phyloP scores from a whole-genome alignment of 495 filamentous ascomycete species.

The Annulohypoxylon moriforme region DNA sequence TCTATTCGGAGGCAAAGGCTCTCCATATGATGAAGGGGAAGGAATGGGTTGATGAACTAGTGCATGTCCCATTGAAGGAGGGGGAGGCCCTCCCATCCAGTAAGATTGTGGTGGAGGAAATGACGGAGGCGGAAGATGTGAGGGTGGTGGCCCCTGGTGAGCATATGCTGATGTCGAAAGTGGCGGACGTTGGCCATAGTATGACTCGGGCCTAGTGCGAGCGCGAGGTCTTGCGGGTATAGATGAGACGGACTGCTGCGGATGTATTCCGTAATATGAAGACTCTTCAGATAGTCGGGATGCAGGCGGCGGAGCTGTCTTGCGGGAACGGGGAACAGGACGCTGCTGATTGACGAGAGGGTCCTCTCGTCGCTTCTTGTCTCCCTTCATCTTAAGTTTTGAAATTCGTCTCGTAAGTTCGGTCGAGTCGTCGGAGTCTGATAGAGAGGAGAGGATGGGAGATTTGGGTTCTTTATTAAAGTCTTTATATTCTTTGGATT shows the following conservation, averaged over 20 bases:
- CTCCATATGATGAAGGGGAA: conserved; percentile 36
- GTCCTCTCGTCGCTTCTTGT: conserved; percentile 33
- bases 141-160: conserved; percentile 38
- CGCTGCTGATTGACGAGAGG: conserved; percentile 40
- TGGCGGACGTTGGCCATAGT: conserved; percentile 53
- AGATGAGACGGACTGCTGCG: conserved; percentile 44
- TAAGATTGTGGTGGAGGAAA: conserved; percentile 34
- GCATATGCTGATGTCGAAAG: conserved; percentile 46
- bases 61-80: conserved; percentile 41
- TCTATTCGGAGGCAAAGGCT: conserved; percentile 19
- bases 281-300: conserved; percentile 51
- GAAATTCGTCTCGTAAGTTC: conserved; percentile 47
- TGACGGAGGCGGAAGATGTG: conserved; percentile 40
- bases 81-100: conserved; percentile 36
- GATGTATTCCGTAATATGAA: conserved; percentile 54
- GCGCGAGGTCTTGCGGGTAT: conserved; percentile 55
- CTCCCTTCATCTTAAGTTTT: conserved; percentile 49
- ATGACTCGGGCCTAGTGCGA: conserved; percentile 54
- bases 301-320: conserved; percentile 39
- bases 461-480: background rate
- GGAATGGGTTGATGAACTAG: conserved; percentile 39
- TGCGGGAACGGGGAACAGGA: conserved; percentile 38
- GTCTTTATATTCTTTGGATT: conserved; percentile 34
- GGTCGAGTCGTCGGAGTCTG: conserved; percentile 62
- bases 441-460: conserved; percentile 40